These are phyloP conservation scores for Perilla frutescens DNA, from an alignment of 257 asterid species.

Conservation along the genomic window DNA sequence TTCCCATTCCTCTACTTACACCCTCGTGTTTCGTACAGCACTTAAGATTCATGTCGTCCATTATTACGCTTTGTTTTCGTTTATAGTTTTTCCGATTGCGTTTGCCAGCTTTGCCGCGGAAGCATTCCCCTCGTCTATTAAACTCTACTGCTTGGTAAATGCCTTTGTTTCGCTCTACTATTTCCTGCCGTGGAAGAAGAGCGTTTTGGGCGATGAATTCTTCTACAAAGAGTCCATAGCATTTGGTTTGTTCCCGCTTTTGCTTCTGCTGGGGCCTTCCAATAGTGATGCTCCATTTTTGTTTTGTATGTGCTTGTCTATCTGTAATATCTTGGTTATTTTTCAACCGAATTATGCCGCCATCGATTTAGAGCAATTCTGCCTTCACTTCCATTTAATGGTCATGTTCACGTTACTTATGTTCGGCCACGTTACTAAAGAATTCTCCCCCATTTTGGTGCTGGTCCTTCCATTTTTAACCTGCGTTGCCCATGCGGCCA, in stretches of 20 bases:
- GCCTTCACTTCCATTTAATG: not conserved
- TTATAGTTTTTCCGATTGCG: not conserved
- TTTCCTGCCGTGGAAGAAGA: not conserved
- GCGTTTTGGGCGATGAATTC: not conserved
- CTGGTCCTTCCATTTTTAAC: not conserved
- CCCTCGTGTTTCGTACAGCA: not conserved
- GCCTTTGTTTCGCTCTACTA: not conserved
- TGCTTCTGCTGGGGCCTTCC: not conserved
- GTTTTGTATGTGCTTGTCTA: no score
- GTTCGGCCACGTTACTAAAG: not conserved
- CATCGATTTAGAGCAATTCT: not conserved
- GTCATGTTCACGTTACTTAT: not conserved
- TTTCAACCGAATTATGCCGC: not conserved
- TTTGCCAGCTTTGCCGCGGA: not conserved
- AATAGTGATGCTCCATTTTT: not conserved
- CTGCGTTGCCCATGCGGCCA: not conserved
- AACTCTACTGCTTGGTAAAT: not conserved
- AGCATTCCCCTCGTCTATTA: no score
- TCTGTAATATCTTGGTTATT: constrained; percentile 1
- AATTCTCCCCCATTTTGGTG: not conserved
- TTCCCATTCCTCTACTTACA: not conserved
- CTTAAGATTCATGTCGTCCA: not conserved
- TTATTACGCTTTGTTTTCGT: not conserved
- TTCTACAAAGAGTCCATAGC: not conserved
- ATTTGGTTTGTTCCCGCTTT: not conserved